Evolutionary conservation across 1,139 yeast species (phyloP).

Genomic region (Meyerozyma guilliermondii): DNA sequence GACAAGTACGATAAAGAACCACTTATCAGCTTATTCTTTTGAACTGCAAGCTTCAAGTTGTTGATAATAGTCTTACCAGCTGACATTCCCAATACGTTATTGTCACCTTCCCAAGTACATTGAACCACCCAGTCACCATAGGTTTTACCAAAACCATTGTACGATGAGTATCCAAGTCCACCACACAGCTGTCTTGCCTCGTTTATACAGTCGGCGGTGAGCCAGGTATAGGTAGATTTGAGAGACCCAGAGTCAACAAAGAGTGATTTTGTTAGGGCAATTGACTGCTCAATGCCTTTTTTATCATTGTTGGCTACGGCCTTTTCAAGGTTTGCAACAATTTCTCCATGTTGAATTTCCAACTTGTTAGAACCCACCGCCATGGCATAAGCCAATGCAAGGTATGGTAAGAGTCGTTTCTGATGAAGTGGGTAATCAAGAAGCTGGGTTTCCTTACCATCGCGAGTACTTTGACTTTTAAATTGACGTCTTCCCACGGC

Average conservation of each 20-base stretch:
- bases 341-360: constrained; percentile 11
- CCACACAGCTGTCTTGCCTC: constrained; percentile 15
- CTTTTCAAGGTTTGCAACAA: constrained; percentile 10
- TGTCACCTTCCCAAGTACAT: constrained; percentile 17
- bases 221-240: constrained; percentile 14
- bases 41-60: constrained; percentile 2
- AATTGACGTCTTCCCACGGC: constrained; percentile 16
- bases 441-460: constrained; percentile 11
- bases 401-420: constrained; percentile 13
- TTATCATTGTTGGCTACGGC: constrained; percentile 11
- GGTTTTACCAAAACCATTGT: constrained; percentile 14
- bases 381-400: constrained; percentile 12
- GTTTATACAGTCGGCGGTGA: constrained; percentile 12
- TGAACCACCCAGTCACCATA: constrained; percentile 17
- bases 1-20: constrained; percentile 3
- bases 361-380: constrained; percentile 12
- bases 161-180: constrained; percentile 16
- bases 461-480: background rate
- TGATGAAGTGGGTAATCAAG: constrained; percentile 15
- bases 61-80: constrained; percentile 6
- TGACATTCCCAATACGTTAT: constrained; percentile 14
- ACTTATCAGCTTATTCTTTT: background rate
- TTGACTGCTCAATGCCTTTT: constrained; percentile 7
- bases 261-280: constrained; percentile 13
- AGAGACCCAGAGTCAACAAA: constrained; percentile 14